These are phyloP conservation scores for Aspergillus novofumigatus DNA, from an alignment of 2,329 filamentous ascomycete species.

Conservation along the genomic window DNA sequence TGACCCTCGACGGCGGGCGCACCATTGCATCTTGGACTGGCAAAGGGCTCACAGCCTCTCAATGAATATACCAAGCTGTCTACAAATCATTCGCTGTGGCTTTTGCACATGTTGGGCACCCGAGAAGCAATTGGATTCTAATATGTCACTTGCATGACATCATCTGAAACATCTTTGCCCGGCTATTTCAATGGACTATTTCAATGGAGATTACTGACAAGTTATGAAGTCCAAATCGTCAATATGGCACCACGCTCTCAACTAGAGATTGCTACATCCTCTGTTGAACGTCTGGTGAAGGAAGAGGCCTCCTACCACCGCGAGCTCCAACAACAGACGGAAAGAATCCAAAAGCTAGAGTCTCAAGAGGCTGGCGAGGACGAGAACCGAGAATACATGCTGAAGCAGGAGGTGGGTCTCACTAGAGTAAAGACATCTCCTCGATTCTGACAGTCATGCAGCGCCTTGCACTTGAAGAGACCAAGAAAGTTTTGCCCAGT, in stretches of 20 bases:
- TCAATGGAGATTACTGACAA: neutral
- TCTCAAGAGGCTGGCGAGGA: slow-evolving; percentile 65
- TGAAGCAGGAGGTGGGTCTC: slow-evolving; percentile 77
- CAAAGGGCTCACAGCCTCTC: neutral
- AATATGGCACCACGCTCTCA: slow-evolving; percentile 71
- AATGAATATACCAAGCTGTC: neutral
- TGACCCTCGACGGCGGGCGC: neutral
- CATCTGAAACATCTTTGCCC: neutral
- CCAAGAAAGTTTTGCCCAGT: slow-evolving; percentile 72
- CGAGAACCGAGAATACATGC: slow-evolving; percentile 70
- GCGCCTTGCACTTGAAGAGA: slow-evolving; percentile 81
- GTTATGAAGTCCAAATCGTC: slow-evolving; percentile 4
- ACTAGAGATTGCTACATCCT: slow-evolving; percentile 80
- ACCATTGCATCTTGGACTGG: neutral
- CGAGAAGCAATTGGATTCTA: neutral
- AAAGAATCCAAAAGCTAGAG: slow-evolving; percentile 65
- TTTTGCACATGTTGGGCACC: neutral
- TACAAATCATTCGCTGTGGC: neutral
- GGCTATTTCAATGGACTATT: neutral
- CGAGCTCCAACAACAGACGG: slow-evolving; percentile 72
- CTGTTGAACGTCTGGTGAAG: slow-evolving; percentile 80
- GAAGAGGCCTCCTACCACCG: slow-evolving; percentile 88
- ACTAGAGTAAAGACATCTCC: neutral
- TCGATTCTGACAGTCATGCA: slow-evolving; percentile 34
- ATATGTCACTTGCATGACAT: neutral